These are phyloP conservation scores for Gnetum montanum DNA, from an alignment of 75 land plant genomes.

Conservation along the genomic window DNA sequence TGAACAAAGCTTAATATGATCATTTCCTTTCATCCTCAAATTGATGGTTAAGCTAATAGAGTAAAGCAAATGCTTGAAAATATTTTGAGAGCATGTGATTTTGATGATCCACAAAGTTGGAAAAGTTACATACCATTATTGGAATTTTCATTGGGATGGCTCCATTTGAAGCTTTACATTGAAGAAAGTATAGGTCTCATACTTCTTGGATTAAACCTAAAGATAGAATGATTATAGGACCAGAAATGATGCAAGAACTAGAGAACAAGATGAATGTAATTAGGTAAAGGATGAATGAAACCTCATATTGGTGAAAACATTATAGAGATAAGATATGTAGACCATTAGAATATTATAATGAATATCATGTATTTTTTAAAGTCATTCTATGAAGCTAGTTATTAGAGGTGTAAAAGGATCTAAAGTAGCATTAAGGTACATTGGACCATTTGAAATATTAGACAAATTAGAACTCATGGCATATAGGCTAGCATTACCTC, in stretches of 20 bases:
- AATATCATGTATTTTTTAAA: too few relatives aligned
- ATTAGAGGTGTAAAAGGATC: too few relatives aligned
- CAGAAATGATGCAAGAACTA: background rate
- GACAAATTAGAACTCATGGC: too few relatives aligned
- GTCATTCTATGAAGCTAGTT: too few relatives aligned
- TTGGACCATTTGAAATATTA: too few relatives aligned
- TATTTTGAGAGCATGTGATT: background rate
- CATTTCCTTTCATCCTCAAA: background rate
- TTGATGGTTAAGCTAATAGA: conserved; percentile 9
- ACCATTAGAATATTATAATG: too few relatives aligned
- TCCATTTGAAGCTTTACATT: conserved; percentile 8
- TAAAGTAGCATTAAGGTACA: too few relatives aligned
- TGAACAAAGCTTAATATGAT: background rate
- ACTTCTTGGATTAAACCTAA: background rate
- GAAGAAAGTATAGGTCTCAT: too few relatives aligned
- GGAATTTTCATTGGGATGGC: conserved; percentile 4
- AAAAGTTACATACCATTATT: background rate
- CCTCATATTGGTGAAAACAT: too few relatives aligned
- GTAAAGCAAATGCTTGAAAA: conserved; percentile 7
- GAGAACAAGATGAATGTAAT: background rate
- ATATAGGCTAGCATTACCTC: too few relatives aligned
- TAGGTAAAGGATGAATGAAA: background rate
- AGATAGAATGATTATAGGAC: background rate
- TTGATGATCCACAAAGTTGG: background rate
- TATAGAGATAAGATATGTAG: too few relatives aligned